These are phyloP conservation scores for Penicillium manginii DNA, from an alignment of 495 filamentous ascomycete species.

Conservation along the genomic window DNA sequence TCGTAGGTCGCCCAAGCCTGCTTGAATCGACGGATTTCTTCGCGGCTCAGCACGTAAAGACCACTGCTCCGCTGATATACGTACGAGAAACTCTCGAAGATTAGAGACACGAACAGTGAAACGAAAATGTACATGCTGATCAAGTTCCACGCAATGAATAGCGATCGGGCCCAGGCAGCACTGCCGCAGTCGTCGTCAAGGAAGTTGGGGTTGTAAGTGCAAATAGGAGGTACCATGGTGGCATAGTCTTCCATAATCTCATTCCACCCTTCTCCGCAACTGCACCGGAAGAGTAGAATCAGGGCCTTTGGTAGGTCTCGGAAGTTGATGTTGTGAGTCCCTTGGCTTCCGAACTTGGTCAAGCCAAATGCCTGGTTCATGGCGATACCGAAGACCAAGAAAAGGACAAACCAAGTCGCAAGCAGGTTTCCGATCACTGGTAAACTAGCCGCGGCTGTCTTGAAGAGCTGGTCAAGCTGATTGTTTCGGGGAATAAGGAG, in stretches of 20 bases:
- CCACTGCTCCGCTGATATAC: constrained; percentile 93
- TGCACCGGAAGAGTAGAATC: constrained; percentile 90
- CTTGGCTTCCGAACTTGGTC: constrained; percentile 77
- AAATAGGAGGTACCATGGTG: constrained; percentile 72
- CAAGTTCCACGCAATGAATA: constrained; percentile 98
- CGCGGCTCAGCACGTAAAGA: constrained; percentile 76
- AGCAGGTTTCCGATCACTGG: constrained; percentile 89
- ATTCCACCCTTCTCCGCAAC: constrained; percentile 96
- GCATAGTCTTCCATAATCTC: constrained; percentile 96
- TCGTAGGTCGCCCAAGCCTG: constrained; percentile 97
- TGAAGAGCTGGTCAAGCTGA: constrained; percentile 97
- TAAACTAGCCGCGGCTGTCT: constrained; percentile 95
- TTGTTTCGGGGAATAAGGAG: constrained; percentile 96
- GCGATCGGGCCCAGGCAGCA: constrained; percentile 76
- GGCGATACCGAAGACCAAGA: constrained; percentile 94
- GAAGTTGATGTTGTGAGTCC: constrained; percentile 86
- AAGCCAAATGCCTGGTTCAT: constrained; percentile 96
- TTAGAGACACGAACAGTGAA: constrained; percentile 96
- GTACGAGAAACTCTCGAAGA: constrained; percentile 99
- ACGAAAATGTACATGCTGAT: constrained; percentile 99
- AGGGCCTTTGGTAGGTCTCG: constrained; percentile 90
- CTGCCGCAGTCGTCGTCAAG: constrained; percentile 94
- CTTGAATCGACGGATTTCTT: constrained; percentile 96
- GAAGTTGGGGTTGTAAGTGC: constrained; percentile 67
- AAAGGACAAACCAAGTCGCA: constrained; percentile 96